Evolutionary conservation across 805 yeast species (phyloP).

Genomic region (Barnettozyma populi): DNA sequence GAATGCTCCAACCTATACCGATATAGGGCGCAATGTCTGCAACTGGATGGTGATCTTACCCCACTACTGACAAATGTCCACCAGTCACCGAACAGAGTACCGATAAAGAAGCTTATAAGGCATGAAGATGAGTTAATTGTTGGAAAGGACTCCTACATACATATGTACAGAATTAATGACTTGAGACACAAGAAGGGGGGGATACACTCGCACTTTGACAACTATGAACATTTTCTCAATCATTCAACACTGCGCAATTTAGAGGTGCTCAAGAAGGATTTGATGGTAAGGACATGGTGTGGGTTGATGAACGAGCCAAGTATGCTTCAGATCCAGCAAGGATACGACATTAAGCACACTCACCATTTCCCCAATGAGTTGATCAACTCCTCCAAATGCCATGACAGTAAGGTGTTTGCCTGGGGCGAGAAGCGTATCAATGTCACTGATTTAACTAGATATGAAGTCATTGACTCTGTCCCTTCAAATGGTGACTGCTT

Average conservation of each 20-base stretch:
- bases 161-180: background rate
- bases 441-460: conserved; percentile 1
- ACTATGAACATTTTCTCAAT: background rate
- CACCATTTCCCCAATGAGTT: conserved; percentile 1
- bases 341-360: conserved; percentile 2
- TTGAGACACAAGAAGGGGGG: background rate
- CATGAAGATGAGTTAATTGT: background rate
- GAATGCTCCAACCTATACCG: conserved; percentile 2
- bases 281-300: conserved; percentile 16
- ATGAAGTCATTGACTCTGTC: background rate
- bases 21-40: background rate
- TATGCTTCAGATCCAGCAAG: conserved; percentile 5
- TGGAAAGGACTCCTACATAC: background rate
- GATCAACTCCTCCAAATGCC: conserved; percentile 2
- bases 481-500: conserved; percentile 16
- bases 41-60: background rate
- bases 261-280: background rate
- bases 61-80: background rate
- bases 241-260: conserved; percentile 3
- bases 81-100: background rate
- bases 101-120: conserved; percentile 2
- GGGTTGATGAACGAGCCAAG: conserved; percentile 22
- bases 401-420: background rate
- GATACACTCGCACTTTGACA: background rate
- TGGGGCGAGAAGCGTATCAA: background rate